Conservation (phyloP, 1,139 yeast genomes). For the Suhomyces chickasaworum region DNA sequence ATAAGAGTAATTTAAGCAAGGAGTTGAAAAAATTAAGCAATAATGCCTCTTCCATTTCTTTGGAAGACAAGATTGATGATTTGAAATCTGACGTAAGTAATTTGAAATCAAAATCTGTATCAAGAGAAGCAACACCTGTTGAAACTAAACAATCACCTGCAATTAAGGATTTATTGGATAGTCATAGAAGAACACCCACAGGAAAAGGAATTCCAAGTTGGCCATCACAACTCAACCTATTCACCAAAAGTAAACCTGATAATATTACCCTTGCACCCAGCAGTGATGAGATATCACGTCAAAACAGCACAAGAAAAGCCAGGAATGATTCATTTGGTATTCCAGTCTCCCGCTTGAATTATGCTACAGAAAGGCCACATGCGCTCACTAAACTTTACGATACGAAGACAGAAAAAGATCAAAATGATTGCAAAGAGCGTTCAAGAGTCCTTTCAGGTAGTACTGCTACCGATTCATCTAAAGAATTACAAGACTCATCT, state of each 20-base stretch:
- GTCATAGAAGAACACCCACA: slow-evolving; percentile 8
- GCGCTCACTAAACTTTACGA: slow-evolving; percentile 17
- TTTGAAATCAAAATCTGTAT: background rate
- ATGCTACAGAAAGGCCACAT: slow-evolving; percentile 15
- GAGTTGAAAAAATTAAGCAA: slow-evolving; percentile 30
- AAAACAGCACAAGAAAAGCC: slow-evolving; percentile 41
- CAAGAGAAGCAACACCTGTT: background rate
- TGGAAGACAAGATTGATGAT: background rate
- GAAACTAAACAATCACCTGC: background rate
- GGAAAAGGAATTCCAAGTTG: slow-evolving; percentile 24
- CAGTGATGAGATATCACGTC: slow-evolving; percentile 35
- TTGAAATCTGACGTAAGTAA: background rate
- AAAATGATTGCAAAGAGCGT: slow-evolving; percentile 3
- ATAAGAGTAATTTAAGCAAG: slow-evolving; percentile 25
- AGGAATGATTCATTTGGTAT: slow-evolving; percentile 33
- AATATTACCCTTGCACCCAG: slow-evolving; percentile 36
- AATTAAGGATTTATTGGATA: background rate
- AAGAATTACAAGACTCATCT: slow-evolving; percentile 3
- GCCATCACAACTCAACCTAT: slow-evolving; percentile 60
- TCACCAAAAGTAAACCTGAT: slow-evolving; percentile 42
- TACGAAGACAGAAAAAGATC: slow-evolving; percentile 9
- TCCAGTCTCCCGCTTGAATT: slow-evolving; percentile 22
- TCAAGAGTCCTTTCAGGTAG: slow-evolving; percentile 6
- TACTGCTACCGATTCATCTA: slow-evolving; percentile 1
- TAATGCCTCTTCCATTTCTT: slow-evolving; percentile 25